Evolutionary conservation across 257 asterid species (phyloP), one percentile per base, ranked within the genome.

Genomic region (Solanum peruvianum): DNA sequence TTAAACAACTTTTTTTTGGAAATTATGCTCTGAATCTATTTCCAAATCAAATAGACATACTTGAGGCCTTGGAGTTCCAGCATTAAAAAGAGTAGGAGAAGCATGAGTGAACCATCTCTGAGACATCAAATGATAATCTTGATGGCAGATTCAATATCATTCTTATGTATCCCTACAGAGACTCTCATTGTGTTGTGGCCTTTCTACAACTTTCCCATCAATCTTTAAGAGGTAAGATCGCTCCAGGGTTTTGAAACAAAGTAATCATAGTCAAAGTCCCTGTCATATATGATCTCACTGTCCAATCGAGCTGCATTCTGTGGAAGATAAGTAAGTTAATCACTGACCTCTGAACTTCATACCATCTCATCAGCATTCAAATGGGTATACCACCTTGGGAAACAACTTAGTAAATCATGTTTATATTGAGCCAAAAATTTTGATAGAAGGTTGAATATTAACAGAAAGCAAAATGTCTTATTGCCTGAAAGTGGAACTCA

Each of bases 181-280:
- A 97, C 99, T 88, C 99, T 90, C 99, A 97, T 97, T 96, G 92
- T 97, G 99, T 10, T 97, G 99, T 47, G 99, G 99, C 88, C 99
- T 96, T 91, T 97, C 99, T 33, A 97, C 98, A 69, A 96, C 98
- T 87, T 93, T 92, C 25, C 96, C 99, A 39, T 93, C 91, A 80
- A 95, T 88, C 91, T 94, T 97, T 27, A 96, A 87, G 83, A 97
- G 97, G 91, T 96, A 96, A 58, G 99, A 96, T 88, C 98, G 92
- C 92, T 94, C 99, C 45, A 95, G 97, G 33, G 98, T 96, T 91
- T 96, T 95, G 85, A 96, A 96, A 85, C 99, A 91, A 96, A 96
- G 91, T 92, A 95, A 87, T 96, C 99, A 88, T 27, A 27, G 27
- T 27, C 27, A 27, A 27, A 27, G 27, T 27, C 27, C 27, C 27